Evolutionary conservation across 352 stramenopile genomes (phyloP), one percentile per base, ranked within the genome.

Genomic region (Phytopythium litorale): DNA sequence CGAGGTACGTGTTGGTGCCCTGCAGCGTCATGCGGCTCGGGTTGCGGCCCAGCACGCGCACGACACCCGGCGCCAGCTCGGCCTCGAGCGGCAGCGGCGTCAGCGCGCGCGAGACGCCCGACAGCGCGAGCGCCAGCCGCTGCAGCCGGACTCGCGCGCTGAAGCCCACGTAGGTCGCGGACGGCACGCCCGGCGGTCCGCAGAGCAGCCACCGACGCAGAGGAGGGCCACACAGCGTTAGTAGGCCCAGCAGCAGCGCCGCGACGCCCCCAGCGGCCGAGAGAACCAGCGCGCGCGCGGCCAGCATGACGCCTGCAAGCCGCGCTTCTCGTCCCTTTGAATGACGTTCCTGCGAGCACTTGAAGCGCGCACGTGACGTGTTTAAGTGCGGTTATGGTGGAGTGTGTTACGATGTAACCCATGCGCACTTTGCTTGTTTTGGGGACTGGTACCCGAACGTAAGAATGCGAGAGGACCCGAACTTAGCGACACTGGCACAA

Each of bases 1-100:
- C 64, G 7, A 98, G 49, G 63, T 97, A 98, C 52, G 87, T 94
- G 68, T 97, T 97, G 11, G 89, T 97, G 37, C 91, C 92, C 25
- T 79, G 70, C 7, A 98, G 68, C 30, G 91, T 98, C 76, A 97
- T 91, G 32, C 84, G 71, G 38, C 90, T 91, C 21, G 90, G 88
- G 63, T 97, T 97, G 25, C 81, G 68, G 16, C 89, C 90, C 13
- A 97, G 63, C 7, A 97, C 70, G 16, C 86, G 83, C 35, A 96
- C 52, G 16, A 96, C 79, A 18, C 70, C 58, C 4, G 72, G 66
- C 40, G 82, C 65, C 19, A 96, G 45, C 50, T 52, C 48, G 3
- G 66, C 75, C 0, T 92, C 75, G 30, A 73, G 62, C 1, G 83
- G 62, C 4, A 89, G 67, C 23, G 51, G 42, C 37, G 72, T 67